A percentile compares a stretch with the other conserved stretches of the same genome.
Evolutionary conservation across 176 grass and related monocot genomes (phyloP).

Genomic region (sorghum (Sorghum bicolor)): DNA sequence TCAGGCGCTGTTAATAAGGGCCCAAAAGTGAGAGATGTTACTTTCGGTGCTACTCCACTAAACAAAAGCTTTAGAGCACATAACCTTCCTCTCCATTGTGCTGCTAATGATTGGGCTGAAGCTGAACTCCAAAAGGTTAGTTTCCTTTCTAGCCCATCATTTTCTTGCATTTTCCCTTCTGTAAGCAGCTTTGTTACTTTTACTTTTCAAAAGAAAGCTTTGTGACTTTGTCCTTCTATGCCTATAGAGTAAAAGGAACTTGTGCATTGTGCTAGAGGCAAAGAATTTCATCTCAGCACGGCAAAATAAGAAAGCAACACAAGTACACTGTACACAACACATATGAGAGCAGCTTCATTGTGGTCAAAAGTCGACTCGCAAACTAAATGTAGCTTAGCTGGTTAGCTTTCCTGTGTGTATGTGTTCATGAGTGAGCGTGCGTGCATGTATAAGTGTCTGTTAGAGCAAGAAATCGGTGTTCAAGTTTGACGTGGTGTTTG

Average conservation of each 20-base stretch:
- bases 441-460: neutral
- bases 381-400: too few relatives aligned
- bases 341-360: neutral
- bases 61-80: neutral
- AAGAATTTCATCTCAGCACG: neutral
- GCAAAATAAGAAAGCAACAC: neutral
- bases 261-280: neutral
- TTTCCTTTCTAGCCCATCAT: neutral
- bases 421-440: too few relatives aligned
- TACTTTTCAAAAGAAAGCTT: neutral
- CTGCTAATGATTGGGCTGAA: slow-evolving; percentile 14
- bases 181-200: neutral
- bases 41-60: neutral
- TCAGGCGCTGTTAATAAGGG: neutral
- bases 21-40: neutral
- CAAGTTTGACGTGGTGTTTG: neutral
- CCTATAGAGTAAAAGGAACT: neutral
- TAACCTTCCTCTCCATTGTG: slow-evolving; percentile 1
- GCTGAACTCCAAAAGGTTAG: neutral
- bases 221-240: neutral
- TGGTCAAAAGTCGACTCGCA: neutral
- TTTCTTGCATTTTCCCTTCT: neutral
- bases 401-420: too few relatives aligned
- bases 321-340: neutral
- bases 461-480: neutral